Base-by-base conservation (phyloP, 768 basidiomycete species). In the Fomitopsis pulvina region DNA sequence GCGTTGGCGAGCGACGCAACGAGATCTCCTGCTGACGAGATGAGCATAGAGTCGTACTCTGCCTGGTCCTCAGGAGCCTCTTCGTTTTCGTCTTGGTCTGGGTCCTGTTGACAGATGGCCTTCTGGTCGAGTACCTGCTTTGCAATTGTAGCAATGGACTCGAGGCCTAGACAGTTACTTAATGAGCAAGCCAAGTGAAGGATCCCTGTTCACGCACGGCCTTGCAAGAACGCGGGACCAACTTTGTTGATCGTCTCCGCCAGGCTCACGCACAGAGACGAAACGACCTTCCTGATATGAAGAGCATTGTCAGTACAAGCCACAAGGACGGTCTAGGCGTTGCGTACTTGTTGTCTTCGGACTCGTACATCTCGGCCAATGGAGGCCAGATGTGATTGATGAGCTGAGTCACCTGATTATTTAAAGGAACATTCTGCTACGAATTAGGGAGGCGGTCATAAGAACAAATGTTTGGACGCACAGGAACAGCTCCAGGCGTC, bases 11-110 rank as follows among this genome's bases (percentile, higher is more conserved):
- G 72, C 1, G 91, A 78, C 47, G 92, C 83, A 51, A 97, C 93
- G 48, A 99, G 85, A 64, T 99, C 96, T 37, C 87, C 87, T 24
- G 95, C 95, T 22, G 93, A 85, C 24, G 90, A 89, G 62, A 98
- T 88, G 51, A 99, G 77, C 48, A 96, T 89, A 3, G 94, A 90
- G 64, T 99, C 96, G 64, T 92, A 95, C 71, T 99, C 96, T 1
- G 94, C 93, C 60, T 87, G 85, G 55, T 91, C 90, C 64, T 91
- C 89, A 7, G 84, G 85, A 22, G 85, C 86, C 58, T 90, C 89
- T 22, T 88, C 88, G 3, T 77, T 78, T 56, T 92, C 90, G 57
- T 92, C 92, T 56, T 89, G 87, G 63, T 95, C 93, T 41, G 93
- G 92, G 61, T 95, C 92, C 66, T 93, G 87, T 67, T 99, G 96